Conservation (phyloP, 2,329 filamentous ascomycete species). For the Colletotrichum theobromicola region DNA sequence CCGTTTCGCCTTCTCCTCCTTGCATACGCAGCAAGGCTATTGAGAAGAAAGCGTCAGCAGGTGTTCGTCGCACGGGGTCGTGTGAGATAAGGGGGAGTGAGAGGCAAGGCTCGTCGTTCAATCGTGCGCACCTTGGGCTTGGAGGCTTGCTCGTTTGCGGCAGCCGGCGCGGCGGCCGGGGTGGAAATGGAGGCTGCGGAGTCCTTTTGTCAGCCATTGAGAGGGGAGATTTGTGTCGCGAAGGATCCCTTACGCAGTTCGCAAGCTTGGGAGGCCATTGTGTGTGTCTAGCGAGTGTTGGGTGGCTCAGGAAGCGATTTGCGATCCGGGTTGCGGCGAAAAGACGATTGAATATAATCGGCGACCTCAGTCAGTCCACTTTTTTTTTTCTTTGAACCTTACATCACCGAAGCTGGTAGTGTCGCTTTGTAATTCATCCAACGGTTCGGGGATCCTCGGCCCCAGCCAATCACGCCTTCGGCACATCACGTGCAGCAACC, state of each 20-base stretch:
- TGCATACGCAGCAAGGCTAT: constrained; percentile 97
- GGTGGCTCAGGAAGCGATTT: neutral
- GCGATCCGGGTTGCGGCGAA: neutral
- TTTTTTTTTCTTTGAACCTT: constrained; percentile 16
- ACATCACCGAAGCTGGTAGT: constrained; percentile 1
- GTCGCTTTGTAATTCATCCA: constrained; percentile 21
- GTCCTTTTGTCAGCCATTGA: neutral
- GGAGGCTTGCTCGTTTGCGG: constrained; percentile 33
- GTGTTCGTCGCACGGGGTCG: neutral
- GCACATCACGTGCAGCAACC: neutral
- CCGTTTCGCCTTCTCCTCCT: constrained; percentile 87
- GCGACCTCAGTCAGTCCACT: constrained; percentile 16
- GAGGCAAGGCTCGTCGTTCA: neutral
- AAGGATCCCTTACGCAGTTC: constrained; percentile 30
- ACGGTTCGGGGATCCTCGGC: neutral
- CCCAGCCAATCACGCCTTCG: constrained; percentile 12
- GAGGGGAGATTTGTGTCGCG: neutral
- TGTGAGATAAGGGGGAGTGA: neutral
- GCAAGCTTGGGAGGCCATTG: constrained; percentile 33
- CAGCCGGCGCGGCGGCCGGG: constrained; percentile 31
- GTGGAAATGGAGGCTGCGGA: constrained; percentile 28
- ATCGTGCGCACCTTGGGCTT: constrained; percentile 48
- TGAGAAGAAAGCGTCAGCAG: constrained; percentile 3
- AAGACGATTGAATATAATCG: neutral
- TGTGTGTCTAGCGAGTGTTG: constrained; percentile 1